phyloP scores from a whole-genome alignment of 2,329 filamentous ascomycete species.

The Pseudocercospora pini-densiflorae region DNA sequence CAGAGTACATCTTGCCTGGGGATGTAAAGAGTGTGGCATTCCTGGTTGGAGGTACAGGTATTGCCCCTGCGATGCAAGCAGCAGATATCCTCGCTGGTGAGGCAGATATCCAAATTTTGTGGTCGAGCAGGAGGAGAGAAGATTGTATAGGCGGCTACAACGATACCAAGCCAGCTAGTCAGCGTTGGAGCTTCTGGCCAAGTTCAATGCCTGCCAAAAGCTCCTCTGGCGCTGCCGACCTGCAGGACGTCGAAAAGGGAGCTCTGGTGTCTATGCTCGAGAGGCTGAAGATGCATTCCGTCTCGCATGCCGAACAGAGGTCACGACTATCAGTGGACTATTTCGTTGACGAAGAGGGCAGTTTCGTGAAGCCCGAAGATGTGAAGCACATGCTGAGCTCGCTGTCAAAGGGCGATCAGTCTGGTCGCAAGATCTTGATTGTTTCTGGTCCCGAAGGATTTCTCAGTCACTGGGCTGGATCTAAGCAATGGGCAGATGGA shows the following conservation, averaged over 20 bases:
- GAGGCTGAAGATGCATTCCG: constrained; percentile 55
- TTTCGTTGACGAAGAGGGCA: constrained; percentile 80
- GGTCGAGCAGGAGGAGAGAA: constrained; percentile 73
- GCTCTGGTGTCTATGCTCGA: constrained; percentile 67
- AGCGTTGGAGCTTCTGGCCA: constrained; percentile 26
- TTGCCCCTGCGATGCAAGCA: constrained; percentile 86
- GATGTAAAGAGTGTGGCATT: constrained; percentile 71
- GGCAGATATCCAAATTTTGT: constrained; percentile 70
- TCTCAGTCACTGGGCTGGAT: constrained; percentile 76
- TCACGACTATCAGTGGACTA: constrained; percentile 68
- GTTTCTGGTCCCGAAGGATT: constrained; percentile 93
- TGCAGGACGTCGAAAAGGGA: constrained; percentile 42
- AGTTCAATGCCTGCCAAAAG: background rate
- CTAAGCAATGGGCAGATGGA: constrained; percentile 76
- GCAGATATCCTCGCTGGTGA: constrained; percentile 61
- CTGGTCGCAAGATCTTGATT: constrained; percentile 68
- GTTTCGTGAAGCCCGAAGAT: constrained; percentile 58
- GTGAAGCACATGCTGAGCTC: constrained; percentile 37
- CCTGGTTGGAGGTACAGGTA: constrained; percentile 88
- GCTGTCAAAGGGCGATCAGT: constrained; percentile 35
- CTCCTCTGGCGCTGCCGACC: constrained; percentile 13
- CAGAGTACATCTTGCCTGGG: constrained; percentile 64
- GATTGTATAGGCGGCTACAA: constrained; percentile 68
- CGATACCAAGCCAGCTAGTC: constrained; percentile 44
- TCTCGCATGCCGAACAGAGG: constrained; percentile 2